phyloP scores from a whole-genome alignment of 129 eudicot genomes.

The Lactuca sativa region DNA sequence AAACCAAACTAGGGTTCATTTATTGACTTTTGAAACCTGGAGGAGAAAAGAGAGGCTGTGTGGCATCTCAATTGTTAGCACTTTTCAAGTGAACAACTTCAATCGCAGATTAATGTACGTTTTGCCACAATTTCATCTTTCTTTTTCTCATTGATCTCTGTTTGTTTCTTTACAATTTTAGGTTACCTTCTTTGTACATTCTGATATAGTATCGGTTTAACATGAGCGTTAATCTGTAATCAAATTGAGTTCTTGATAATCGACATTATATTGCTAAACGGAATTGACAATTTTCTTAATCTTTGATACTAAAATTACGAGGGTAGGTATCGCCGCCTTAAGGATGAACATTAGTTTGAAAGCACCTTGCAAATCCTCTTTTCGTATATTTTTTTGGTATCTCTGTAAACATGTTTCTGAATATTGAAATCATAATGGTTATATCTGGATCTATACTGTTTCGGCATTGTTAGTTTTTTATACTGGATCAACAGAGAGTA shows the following conservation, averaged over 20 bases:
- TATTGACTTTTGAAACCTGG: not conserved
- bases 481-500: constrained; percentile 4
- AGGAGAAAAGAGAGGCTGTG: constrained; percentile 6
- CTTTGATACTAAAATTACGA: not conserved
- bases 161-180: constrained; percentile 9
- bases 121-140: not conserved
- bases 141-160: constrained; percentile 11
- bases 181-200: not conserved
- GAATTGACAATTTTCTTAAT: too few species aligned
- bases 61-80: constrained; percentile 2
- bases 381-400: not conserved
- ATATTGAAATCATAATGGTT: not conserved
- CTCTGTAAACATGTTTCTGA: not conserved
- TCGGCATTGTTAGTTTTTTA: not conserved
- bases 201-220: not conserved
- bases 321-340: not conserved
- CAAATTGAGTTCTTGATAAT: not conserved
- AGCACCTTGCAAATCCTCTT: not conserved
- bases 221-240: not conserved
- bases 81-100: not conserved
- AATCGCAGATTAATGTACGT: constrained; percentile 5
- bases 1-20: constrained; percentile 22
- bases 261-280: not conserved
- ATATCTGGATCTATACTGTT: constrained; percentile 16
- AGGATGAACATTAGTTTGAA: not conserved